phyloP scores from a whole-genome alignment of 352 stramenopile species.

The Phytophthora ramorum region DNA sequence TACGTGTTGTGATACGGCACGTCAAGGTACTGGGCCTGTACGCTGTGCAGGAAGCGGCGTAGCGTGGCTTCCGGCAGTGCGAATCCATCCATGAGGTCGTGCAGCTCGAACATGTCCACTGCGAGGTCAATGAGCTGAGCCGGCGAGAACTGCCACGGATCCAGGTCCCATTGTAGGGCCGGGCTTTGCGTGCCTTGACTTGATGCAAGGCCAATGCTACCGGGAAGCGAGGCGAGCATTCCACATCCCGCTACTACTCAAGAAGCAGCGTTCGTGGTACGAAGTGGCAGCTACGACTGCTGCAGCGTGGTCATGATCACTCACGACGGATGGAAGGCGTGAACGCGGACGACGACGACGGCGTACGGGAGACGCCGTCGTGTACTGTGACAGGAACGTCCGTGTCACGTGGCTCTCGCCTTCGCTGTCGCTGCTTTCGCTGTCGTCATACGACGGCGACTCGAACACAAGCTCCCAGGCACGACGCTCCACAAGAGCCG shows the following conservation, averaged over 20 bases:
- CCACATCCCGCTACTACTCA: conserved; percentile 27
- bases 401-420: conserved; percentile 54
- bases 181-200: conserved; percentile 24
- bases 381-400: conserved; percentile 82
- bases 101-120: conserved; percentile 78
- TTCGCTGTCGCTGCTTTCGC: conserved; percentile 52
- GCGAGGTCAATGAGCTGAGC: conserved; percentile 72
- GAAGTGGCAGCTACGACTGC: conserved; percentile 46
- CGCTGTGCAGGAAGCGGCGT: conserved; percentile 67
- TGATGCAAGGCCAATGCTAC: conserved; percentile 13
- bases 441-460: conserved; percentile 48
- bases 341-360: conserved; percentile 38
- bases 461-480: conserved; percentile 83
- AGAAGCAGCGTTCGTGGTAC: conserved; percentile 49
- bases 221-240: conserved; percentile 19
- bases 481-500: conserved; percentile 66
- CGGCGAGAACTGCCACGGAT: conserved; percentile 65
- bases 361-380: conserved; percentile 51
- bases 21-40: conserved; percentile 80
- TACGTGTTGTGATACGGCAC: conserved; percentile 90
- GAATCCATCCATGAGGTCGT: conserved; percentile 71
- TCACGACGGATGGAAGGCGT: conserved; percentile 35
- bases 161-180: conserved; percentile 57
- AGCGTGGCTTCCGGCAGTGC: conserved; percentile 62
- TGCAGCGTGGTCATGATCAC: conserved; percentile 40